Evolutionary conservation across 148 eudicot genomes (phyloP).

Genomic region (Vaccinium darrowii): DNA sequence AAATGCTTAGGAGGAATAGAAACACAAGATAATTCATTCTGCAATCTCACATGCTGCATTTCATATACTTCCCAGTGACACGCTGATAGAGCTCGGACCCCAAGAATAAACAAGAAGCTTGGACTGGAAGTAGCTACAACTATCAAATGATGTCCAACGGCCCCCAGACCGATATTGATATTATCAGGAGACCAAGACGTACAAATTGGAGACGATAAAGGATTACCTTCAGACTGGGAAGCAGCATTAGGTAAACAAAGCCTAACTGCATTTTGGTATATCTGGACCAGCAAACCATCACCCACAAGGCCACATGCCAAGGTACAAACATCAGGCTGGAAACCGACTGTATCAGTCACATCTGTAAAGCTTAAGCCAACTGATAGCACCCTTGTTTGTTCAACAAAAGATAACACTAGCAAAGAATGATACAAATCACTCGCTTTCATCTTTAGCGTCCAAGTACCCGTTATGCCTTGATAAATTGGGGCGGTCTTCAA

Average conservation of each 20-base stretch:
- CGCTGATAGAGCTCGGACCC: conserved; percentile 47
- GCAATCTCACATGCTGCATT: conserved; percentile 72
- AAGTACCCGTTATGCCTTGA: conserved; percentile 86
- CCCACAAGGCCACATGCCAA: conserved; percentile 86
- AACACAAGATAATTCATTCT: conserved; percentile 82
- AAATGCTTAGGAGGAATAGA: conserved; percentile 60
- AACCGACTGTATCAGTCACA: conserved; percentile 89
- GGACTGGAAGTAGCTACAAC: conserved; percentile 89
- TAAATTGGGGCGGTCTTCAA: conserved; percentile 85
- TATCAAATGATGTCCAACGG: conserved; percentile 70
- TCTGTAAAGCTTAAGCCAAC: conserved; percentile 95
- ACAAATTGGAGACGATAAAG: conserved; percentile 53
- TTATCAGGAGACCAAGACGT: conserved; percentile 77
- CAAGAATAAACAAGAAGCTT: conserved; percentile 68
- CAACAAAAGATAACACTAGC: conserved; percentile 91
- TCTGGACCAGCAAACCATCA: conserved; percentile 77
- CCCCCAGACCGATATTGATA: conserved; percentile 70
- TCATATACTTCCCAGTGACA: conserved; percentile 60
- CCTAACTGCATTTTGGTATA: conserved; percentile 67
- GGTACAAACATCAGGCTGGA: conserved; percentile 83
- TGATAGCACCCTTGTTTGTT: conserved; percentile 91
- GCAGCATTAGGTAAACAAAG: conserved; percentile 66
- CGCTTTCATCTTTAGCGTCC: conserved; percentile 75
- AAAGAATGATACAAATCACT: conserved; percentile 72
- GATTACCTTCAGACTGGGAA: conserved; percentile 62